Evolutionary conservation across 129 eudicot genomes (phyloP).

Genomic region (Artemisia tridentata): DNA sequence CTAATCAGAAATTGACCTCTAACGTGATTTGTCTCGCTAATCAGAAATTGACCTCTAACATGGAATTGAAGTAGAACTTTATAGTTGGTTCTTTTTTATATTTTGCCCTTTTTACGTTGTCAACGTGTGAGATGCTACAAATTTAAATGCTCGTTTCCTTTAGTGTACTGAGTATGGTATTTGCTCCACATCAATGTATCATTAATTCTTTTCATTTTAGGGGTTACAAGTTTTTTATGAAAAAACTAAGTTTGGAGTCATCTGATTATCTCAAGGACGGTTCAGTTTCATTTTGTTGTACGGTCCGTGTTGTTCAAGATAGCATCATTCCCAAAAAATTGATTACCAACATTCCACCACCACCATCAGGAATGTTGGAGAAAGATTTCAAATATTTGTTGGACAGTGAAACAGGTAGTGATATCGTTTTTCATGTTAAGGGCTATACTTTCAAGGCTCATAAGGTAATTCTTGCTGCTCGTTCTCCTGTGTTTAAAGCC

Average conservation of each 20-base stretch:
- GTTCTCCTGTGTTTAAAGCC: neutral
- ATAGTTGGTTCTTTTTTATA: no score
- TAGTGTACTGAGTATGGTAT: neutral
- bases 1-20: no score
- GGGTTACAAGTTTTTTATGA: no score
- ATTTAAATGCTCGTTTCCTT: no score
- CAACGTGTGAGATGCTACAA: no score
- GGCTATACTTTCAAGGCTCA: neutral
- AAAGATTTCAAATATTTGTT: neutral
- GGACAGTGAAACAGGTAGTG: neutral
- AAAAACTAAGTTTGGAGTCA: no score
- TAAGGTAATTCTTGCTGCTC: neutral
- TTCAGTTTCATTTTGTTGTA: neutral
- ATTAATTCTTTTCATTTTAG: neutral
- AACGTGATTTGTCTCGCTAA: no score
- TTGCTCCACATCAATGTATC: neutral
- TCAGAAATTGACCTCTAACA: no score
- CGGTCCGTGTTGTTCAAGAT: neutral
- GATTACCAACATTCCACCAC: neutral
- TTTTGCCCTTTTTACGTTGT: no score
- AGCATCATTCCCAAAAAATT: neutral
- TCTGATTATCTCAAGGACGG: neutral
- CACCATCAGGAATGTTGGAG: neutral
- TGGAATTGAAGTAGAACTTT: no score
- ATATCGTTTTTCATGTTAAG: neutral